Evolutionary conservation across 1,139 yeast genomes (phyloP).

Genomic region (Pichia sp.): DNA sequence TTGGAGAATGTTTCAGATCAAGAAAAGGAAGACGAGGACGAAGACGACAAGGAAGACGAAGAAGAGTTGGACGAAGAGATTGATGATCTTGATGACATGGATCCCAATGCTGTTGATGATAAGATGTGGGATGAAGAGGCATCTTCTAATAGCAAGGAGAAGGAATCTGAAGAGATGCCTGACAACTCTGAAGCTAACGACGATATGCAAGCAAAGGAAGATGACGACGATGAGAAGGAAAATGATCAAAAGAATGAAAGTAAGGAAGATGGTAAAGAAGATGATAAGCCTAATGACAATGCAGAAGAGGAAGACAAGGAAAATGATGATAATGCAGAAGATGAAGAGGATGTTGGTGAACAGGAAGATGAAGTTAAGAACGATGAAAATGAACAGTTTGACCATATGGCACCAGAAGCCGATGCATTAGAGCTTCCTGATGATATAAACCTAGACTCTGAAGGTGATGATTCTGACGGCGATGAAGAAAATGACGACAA

Average conservation of each 20-base stretch:
- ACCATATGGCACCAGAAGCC: constrained; percentile 67
- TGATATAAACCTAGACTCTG: constrained; percentile 73
- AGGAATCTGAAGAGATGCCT: constrained; percentile 63
- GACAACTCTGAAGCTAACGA: constrained; percentile 49
- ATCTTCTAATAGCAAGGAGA: constrained; percentile 63
- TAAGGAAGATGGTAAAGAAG: constrained; percentile 31
- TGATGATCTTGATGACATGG: constrained; percentile 83
- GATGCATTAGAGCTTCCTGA: constrained; percentile 84
- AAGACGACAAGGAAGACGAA: constrained; percentile 42
- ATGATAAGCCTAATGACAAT: constrained; percentile 34
- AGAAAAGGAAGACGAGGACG: constrained; percentile 45
- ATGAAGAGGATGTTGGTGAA: constrained; percentile 63
- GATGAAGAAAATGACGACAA: constrained; percentile 31
- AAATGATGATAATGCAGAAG: constrained; percentile 37
- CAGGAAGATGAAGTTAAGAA: constrained; percentile 73
- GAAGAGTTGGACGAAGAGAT: constrained; percentile 81
- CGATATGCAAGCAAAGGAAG: constrained; percentile 59
- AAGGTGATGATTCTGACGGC: constrained; percentile 47
- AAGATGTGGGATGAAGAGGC: constrained; percentile 99
- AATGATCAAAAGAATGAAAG: constrained; percentile 21
- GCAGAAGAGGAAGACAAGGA: constrained; percentile 28
- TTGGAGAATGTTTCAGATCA: constrained; percentile 67
- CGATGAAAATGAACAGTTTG: constrained; percentile 65
- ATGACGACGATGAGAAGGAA: constrained; percentile 27
- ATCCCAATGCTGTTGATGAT: constrained; percentile 94